Percentiles rank a stretch among this genome's conserved stretches.
phyloP scores from a whole-genome alignment of 1,139 yeast species.

The Dujonia santamariae region DNA sequence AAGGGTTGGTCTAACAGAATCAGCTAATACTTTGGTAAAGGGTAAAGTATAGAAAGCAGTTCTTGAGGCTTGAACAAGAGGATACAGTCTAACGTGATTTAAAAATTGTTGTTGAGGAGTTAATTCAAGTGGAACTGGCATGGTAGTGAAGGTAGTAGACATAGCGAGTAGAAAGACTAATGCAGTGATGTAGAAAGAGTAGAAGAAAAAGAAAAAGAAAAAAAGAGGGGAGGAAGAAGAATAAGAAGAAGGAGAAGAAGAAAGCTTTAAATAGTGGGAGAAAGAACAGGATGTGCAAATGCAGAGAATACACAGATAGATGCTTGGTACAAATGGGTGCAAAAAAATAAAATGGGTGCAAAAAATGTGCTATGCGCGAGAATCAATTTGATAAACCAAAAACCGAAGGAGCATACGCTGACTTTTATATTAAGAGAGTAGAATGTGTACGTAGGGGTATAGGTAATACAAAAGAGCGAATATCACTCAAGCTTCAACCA shows the following conservation, averaged over 20 bases:
- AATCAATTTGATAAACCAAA: too few relatives aligned
- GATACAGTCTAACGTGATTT: constrained; percentile 23
- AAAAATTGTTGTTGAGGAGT: constrained; percentile 13
- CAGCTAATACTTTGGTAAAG: constrained; percentile 13
- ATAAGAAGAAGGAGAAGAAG: not conserved
- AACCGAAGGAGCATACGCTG: too few relatives aligned
- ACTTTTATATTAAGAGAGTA: too few relatives aligned
- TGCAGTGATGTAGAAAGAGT: not conserved
- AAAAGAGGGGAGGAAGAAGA: not conserved
- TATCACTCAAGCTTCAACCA: too few relatives aligned
- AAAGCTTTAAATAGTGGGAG: not conserved
- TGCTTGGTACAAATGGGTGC: not conserved
- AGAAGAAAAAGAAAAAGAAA: constrained; percentile 1
- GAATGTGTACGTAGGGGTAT: too few relatives aligned
- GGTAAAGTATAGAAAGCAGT: constrained; percentile 20
- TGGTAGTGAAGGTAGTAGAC: constrained; percentile 4
- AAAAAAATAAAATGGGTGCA: too few relatives aligned
- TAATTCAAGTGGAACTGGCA: not conserved
- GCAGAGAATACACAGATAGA: not conserved
- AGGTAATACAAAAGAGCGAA: too few relatives aligned
- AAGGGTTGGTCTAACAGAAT: constrained; percentile 16
- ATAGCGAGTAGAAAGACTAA: constrained; percentile 1
- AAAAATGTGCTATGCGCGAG: too few relatives aligned
- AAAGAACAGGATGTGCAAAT: not conserved
- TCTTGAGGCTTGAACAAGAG: constrained; percentile 20